Conservation (phyloP, 495 filamentous ascomycete genomes). For the Stereocaulon alpinum region DNA sequence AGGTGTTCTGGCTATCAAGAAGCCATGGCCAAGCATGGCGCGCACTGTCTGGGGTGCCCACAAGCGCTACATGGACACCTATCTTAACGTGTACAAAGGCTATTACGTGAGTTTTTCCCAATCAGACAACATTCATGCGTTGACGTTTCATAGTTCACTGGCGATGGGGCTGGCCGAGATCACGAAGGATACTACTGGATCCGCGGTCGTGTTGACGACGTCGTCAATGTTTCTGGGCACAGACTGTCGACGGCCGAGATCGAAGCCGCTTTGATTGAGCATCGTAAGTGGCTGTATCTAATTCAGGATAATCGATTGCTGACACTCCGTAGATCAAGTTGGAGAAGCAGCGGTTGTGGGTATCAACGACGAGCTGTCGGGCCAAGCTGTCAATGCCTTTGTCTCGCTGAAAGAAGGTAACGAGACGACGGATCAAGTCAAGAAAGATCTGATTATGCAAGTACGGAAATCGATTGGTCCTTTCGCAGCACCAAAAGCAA, state of each 20-base stretch:
- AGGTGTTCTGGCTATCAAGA: constrained; percentile 95
- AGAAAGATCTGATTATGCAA: constrained; percentile 87
- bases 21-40: constrained; percentile 98
- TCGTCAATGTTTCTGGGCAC: constrained; percentile 95
- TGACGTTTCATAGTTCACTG: constrained; percentile 70
- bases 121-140: background rate
- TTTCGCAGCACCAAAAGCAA: constrained; percentile 90
- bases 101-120: constrained; percentile 66
- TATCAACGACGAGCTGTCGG: constrained; percentile 83
- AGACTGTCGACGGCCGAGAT: constrained; percentile 96
- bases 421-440: constrained; percentile 67
- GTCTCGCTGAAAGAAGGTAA: constrained; percentile 84
- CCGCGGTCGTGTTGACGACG: constrained; percentile 94
- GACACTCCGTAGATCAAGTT: constrained; percentile 44
- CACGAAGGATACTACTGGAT: constrained; percentile 99
- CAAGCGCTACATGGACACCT: constrained; percentile 98
- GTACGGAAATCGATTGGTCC: constrained; percentile 95
- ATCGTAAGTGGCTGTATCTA: constrained; percentile 41
- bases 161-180: constrained; percentile 92
- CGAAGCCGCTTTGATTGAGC: constrained; percentile 90
- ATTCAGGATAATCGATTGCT: background rate
- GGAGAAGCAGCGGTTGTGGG: constrained; percentile 96
- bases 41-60: constrained; percentile 97
- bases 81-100: constrained; percentile 94
- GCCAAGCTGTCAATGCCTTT: constrained; percentile 95